A percentile compares a stretch with the other conserved stretches of the same genome.
phyloP scores from a whole-genome alignment of 2,329 filamentous ascomycete genomes.

The Coniochaeta hoffmannii region DNA sequence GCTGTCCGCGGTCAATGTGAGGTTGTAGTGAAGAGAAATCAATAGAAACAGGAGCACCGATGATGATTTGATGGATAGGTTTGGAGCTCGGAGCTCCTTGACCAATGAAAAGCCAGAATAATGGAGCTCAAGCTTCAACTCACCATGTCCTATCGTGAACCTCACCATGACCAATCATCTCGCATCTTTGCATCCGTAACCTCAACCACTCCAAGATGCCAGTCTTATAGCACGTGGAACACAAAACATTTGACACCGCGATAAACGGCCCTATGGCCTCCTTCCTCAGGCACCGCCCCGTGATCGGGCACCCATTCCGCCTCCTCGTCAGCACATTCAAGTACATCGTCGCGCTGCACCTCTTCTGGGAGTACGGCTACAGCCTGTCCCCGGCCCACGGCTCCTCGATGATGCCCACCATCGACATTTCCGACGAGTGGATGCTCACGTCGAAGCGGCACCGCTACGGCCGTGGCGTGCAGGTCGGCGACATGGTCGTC shows the following conservation, averaged over 20 bases:
- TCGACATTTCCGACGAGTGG: constrained; percentile 59
- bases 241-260: too few species aligned
- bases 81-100: background rate
- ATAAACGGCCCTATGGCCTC: background rate
- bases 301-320: constrained; percentile 32
- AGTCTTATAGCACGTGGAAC: background rate
- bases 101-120: background rate
- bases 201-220: background rate
- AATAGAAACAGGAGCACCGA: background rate
- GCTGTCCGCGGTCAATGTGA: background rate
- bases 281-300: constrained; percentile 5
- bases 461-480: constrained; percentile 55
- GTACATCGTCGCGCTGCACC: constrained; percentile 38
- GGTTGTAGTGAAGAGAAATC: background rate
- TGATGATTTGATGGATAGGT: background rate
- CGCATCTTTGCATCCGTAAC: background rate
- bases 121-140: background rate
- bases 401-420: constrained; percentile 85
- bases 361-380: constrained; percentile 55
- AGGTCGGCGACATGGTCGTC: constrained; percentile 77
- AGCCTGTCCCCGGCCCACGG: constrained; percentile 55
- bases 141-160: background rate
- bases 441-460: constrained; percentile 62
- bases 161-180: constrained; percentile 1
- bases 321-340: constrained; percentile 38